Evolutionary conservation across 176 grass and related monocot species (phyloP).

Genomic region (Phoenix dactylifera): DNA sequence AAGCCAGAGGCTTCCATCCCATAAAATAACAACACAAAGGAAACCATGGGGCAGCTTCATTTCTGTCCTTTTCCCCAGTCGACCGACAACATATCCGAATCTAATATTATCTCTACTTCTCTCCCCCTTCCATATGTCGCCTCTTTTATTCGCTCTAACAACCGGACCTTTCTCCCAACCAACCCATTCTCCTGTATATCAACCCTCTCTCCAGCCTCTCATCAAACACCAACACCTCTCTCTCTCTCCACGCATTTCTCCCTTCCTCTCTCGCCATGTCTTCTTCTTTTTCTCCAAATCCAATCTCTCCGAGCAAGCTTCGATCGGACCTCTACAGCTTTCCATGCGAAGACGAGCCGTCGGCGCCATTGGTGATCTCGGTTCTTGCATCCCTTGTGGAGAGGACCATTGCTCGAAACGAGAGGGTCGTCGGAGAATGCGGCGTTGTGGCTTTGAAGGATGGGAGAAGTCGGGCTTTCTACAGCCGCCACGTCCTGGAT

Average conservation of each 20-base stretch:
- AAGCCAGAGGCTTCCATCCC: no score
- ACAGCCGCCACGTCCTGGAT: slow-evolving; percentile 51
- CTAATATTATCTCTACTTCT: slow-evolving; percentile 1
- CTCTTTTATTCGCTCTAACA: no score
- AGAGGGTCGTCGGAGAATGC: slow-evolving; percentile 14
- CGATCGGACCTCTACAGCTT: slow-evolving; percentile 31
- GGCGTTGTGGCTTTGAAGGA: neutral
- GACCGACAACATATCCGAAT: slow-evolving; percentile 2
- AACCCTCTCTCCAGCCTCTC: neutral
- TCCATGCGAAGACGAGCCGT: slow-evolving; percentile 10
- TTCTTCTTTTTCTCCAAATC: neutral
- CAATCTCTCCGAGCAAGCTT: slow-evolving; percentile 25
- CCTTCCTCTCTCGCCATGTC: neutral
- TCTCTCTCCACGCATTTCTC: neutral
- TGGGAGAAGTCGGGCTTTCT: slow-evolving; percentile 30
- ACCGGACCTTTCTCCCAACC: no score
- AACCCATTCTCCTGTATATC: neutral
- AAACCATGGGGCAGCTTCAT: slow-evolving; percentile 5
- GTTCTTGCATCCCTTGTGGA: slow-evolving; percentile 81
- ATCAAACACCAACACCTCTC: neutral
- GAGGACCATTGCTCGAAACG: slow-evolving; percentile 61
- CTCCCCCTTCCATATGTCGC: neutral
- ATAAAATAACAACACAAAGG: slow-evolving; percentile 2
- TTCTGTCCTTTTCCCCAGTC: slow-evolving; percentile 10
- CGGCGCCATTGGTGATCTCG: slow-evolving; percentile 37